Evolutionary conservation across 257 asterid species (phyloP).

Genomic region (Capsicum pubescens): DNA sequence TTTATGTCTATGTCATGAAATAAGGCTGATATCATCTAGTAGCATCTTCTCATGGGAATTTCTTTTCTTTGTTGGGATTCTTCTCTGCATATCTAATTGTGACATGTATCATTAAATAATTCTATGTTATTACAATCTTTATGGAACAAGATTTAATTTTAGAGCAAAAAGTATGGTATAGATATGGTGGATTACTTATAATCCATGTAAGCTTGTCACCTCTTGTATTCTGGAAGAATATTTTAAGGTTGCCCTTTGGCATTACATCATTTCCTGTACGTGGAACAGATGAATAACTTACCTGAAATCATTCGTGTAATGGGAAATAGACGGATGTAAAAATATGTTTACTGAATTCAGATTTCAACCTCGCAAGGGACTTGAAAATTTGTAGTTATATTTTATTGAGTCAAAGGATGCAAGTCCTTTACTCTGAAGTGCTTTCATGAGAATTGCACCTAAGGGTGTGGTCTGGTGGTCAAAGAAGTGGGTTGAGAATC

Average conservation of each 20-base stretch:
- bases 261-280: background rate
- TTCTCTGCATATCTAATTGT: background rate
- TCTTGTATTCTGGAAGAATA: background rate
- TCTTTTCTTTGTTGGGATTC: background rate
- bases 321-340: constrained; percentile 2
- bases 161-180: background rate
- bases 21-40: background rate
- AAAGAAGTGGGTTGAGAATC: no score
- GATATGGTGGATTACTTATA: background rate
- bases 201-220: background rate
- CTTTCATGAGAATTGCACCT: no score
- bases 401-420: background rate
- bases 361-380: background rate
- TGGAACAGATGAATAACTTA: background rate
- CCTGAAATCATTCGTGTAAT: background rate
- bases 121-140: background rate
- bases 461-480: no score
- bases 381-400: background rate
- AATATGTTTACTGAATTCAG: background rate
- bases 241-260: background rate
- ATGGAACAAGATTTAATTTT: background rate
- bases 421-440: background rate
- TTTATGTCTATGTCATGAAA: background rate
- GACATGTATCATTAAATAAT: background rate
- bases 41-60: background rate